Conservation (phyloP, 1,139 yeast species). For the Taphrina sp. region DNA sequence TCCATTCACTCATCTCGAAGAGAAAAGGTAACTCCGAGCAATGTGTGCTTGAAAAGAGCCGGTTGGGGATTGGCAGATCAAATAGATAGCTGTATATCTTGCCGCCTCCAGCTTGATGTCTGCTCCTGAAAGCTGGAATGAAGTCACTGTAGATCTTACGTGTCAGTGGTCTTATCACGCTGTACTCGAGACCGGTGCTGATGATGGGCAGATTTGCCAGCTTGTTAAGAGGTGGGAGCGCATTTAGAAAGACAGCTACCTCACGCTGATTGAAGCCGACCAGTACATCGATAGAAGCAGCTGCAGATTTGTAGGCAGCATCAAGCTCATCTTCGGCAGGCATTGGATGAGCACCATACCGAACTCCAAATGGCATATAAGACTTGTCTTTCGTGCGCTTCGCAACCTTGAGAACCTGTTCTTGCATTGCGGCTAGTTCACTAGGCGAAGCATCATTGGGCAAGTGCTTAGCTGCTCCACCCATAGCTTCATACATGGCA, state of each 20-base stretch:
- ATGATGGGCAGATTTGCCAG: background rate
- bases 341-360: background rate
- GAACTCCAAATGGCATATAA: background rate
- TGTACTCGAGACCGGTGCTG: too few relatives aligned
- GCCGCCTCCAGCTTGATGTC: too few relatives aligned
- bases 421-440: background rate
- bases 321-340: background rate
- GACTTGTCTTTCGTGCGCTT: background rate
- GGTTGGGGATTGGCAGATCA: too few relatives aligned
- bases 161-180: too few relatives aligned
- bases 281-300: background rate
- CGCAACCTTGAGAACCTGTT: background rate
- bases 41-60: too few relatives aligned
- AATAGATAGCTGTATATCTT: too few relatives aligned
- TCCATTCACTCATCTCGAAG: too few relatives aligned
- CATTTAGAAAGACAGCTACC: background rate
- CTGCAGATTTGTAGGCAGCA: background rate
- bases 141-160: too few relatives aligned
- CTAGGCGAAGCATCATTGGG: background rate
- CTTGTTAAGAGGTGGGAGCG: background rate
- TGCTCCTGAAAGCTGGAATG: too few relatives aligned
- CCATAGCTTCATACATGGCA: background rate
- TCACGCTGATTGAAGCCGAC: background rate
- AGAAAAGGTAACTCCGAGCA: too few relatives aligned
- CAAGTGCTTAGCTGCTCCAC: background rate